phyloP scores from a whole-genome alignment of 2,329 filamentous ascomycete species.

The Nigrospora sphaerica region DNA sequence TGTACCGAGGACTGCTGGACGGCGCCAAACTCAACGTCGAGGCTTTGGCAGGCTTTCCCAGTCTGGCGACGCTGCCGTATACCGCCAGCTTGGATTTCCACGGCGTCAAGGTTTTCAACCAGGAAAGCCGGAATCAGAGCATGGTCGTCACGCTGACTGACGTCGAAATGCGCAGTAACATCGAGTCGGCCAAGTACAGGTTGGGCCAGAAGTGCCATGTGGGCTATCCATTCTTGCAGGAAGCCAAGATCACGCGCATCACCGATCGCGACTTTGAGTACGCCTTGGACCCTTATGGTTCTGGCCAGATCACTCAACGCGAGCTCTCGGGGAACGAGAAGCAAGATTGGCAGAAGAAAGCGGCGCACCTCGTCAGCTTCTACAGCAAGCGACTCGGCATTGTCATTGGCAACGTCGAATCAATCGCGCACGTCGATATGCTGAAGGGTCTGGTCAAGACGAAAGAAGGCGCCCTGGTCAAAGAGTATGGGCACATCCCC shows the following conservation, averaged over 20 bases:
- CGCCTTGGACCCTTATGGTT: constrained; percentile 57
- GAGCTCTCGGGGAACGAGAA: constrained; percentile 73
- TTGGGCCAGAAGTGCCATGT: constrained; percentile 83
- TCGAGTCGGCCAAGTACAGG: constrained; percentile 67
- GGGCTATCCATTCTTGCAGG: constrained; percentile 91
- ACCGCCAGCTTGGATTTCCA: constrained; percentile 77
- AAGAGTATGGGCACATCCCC: constrained; percentile 82
- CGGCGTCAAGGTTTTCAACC: constrained; percentile 89
- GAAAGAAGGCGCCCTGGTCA: constrained; percentile 82
- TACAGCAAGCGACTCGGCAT: constrained; percentile 91
- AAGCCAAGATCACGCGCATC: constrained; percentile 82
- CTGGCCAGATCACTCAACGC: constrained; percentile 53
- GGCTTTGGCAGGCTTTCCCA: constrained; percentile 91
- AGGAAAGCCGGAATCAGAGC: constrained; percentile 93
- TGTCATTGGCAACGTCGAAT: constrained; percentile 79
- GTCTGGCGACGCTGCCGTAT: constrained; percentile 77
- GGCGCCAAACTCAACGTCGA: constrained; percentile 75
- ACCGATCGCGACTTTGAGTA: constrained; percentile 95
- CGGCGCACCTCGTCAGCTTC: constrained; percentile 72
- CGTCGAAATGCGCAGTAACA: constrained; percentile 62
- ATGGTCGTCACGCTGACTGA: constrained; percentile 83
- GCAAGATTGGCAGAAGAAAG: constrained; percentile 76
- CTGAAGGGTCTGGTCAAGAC: constrained; percentile 86
- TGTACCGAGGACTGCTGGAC: constrained; percentile 74
- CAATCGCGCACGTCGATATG: constrained; percentile 87